These are phyloP conservation scores for Suhomyces coccinellae DNA, from an alignment of 1,139 yeast genomes.

Conservation along the genomic window DNA sequence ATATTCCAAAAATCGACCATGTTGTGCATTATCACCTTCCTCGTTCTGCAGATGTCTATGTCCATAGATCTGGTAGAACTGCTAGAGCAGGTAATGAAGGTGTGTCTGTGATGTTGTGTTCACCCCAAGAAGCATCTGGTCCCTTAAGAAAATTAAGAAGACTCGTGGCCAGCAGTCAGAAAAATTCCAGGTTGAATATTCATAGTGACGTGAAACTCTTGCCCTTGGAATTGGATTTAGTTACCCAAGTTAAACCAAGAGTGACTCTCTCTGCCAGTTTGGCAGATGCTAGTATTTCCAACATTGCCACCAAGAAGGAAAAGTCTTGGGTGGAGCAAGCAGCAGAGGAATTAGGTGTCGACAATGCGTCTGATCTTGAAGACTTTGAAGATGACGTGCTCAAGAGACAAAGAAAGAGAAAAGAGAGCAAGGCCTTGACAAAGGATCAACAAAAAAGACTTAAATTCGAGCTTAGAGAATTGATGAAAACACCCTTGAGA, in stretches of 20 bases:
- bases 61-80: constrained; percentile 97
- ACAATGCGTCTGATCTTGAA: constrained; percentile 58
- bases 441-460: constrained; percentile 50
- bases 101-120: constrained; percentile 87
- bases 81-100: constrained; percentile 96
- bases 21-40: constrained; percentile 97
- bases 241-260: constrained; percentile 70
- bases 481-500: constrained; percentile 61
- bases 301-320: constrained; percentile 65
- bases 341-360: constrained; percentile 90
- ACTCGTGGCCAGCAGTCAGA: constrained; percentile 45
- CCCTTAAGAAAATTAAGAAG: constrained; percentile 77
- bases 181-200: constrained; percentile 27
- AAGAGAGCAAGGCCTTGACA: constrained; percentile 53
- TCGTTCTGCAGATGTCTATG: constrained; percentile 88
- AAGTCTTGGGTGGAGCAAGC: constrained; percentile 84
- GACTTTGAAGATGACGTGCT: constrained; percentile 62
- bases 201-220: constrained; percentile 66
- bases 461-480: constrained; percentile 55
- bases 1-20: constrained; percentile 87
- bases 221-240: constrained; percentile 75
- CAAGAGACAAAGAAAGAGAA: constrained; percentile 62
- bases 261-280: constrained; percentile 67
- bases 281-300: constrained; percentile 67
- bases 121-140: constrained; percentile 91